A percentile compares a stretch with the other conserved stretches of the same genome.
phyloP scores from a whole-genome alignment of 2,329 filamentous ascomycete species.

The Cucurbitaria berberidis region DNA sequence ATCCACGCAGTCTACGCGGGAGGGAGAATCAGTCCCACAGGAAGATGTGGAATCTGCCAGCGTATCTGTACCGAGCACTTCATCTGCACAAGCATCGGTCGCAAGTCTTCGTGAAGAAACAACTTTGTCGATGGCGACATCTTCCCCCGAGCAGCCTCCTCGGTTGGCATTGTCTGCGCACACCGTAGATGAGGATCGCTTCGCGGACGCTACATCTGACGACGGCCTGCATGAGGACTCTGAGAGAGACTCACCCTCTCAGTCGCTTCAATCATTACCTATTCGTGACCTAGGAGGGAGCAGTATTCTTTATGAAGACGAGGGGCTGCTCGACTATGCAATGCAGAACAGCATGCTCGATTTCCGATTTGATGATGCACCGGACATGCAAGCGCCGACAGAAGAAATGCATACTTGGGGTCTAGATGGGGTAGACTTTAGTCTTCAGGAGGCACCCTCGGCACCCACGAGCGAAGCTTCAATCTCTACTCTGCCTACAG shows the following conservation, averaged over 20 bases:
- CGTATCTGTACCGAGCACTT: slow-evolving; percentile 1
- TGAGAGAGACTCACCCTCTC: slow-evolving; percentile 9
- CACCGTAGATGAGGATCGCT: slow-evolving; percentile 49
- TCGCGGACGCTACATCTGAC: slow-evolving; percentile 51
- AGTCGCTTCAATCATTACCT: slow-evolving; percentile 14
- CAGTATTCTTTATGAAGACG: slow-evolving; percentile 44
- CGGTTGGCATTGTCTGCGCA: slow-evolving; percentile 33
- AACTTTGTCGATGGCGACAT: slow-evolving; percentile 1
- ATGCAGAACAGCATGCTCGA: slow-evolving; percentile 41
- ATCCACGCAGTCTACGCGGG: slow-evolving; percentile 4
- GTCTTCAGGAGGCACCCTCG: slow-evolving; percentile 15
- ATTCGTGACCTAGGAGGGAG: slow-evolving; percentile 30
- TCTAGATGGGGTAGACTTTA: slow-evolving; percentile 16
- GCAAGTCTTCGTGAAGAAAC: slow-evolving; percentile 3
- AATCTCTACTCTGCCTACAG: slow-evolving; percentile 27
- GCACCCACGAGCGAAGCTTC: slow-evolving; percentile 25
- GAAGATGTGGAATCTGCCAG: slow-evolving; percentile 2
- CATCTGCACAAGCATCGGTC: slow-evolving; percentile 3
- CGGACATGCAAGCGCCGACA: slow-evolving; percentile 5
- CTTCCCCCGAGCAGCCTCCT: slow-evolving; percentile 8
- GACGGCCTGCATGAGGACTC: slow-evolving; percentile 30
- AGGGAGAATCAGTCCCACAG: background rate
- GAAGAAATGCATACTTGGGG: slow-evolving; percentile 10
- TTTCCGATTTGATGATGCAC: slow-evolving; percentile 27
- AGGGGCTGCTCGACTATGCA: slow-evolving; percentile 43